Conservation (phyloP, 352 stramenopile species). For the Halophytophthora batemanensis region DNA sequence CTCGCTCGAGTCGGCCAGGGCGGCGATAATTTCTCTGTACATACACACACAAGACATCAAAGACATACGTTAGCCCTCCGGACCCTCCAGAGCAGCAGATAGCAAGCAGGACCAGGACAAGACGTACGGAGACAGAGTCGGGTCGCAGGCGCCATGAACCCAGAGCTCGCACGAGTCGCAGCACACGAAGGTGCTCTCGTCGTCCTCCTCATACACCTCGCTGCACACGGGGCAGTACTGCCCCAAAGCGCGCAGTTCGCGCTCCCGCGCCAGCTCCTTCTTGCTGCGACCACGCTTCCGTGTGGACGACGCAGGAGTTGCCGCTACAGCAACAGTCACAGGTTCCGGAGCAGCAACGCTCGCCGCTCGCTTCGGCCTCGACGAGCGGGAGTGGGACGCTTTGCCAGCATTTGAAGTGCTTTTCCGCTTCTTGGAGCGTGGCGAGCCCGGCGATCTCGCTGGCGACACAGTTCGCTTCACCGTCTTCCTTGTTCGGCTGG, state of each 20-base stretch:
- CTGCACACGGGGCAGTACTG: slow-evolving; percentile 89
- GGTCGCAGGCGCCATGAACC: slow-evolving; percentile 77
- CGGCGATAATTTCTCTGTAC: slow-evolving; percentile 42
- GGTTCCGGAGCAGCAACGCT: slow-evolving; percentile 4
- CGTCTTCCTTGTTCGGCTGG: slow-evolving; percentile 28
- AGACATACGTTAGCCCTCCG: slow-evolving; percentile 10
- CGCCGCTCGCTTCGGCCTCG: slow-evolving; percentile 16
- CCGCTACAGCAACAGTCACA: slow-evolving; percentile 10
- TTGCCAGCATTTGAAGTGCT: slow-evolving; percentile 7
- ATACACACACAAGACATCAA: slow-evolving; percentile 4
- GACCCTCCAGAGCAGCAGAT: not conserved
- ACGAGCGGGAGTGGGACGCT: slow-evolving; percentile 4
- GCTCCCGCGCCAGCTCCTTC: slow-evolving; percentile 68
- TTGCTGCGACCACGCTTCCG: slow-evolving; percentile 61
- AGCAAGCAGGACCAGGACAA: not conserved
- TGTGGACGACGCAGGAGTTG: slow-evolving; percentile 7
- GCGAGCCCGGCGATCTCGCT: slow-evolving; percentile 15
- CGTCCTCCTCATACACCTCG: slow-evolving; percentile 81
- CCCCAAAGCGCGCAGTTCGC: slow-evolving; percentile 67
- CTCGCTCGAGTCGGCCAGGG: slow-evolving; percentile 64
- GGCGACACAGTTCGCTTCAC: slow-evolving; percentile 16
- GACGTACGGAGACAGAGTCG: slow-evolving; percentile 62
- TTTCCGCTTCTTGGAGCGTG: slow-evolving; percentile 30
- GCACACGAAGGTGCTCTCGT: slow-evolving; percentile 83
- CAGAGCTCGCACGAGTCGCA: slow-evolving; percentile 89